A percentile compares a stretch with the other conserved stretches of the same genome.
phyloP scores from a whole-genome alignment of 768 basidiomycete species.

The Multifurca ochricompacta region DNA sequence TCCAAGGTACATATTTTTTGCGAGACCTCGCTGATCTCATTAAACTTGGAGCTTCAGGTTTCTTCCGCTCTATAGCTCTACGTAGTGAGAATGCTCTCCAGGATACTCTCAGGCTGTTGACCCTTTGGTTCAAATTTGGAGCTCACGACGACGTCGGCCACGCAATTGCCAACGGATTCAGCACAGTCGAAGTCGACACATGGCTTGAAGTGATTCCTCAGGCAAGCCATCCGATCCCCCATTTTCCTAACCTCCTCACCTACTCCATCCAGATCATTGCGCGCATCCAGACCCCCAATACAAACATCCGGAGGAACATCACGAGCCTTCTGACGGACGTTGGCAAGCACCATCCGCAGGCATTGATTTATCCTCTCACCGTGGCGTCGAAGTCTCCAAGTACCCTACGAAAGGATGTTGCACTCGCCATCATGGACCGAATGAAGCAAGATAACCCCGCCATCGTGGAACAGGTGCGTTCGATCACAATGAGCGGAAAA shows the following conservation, averaged over 20 bases:
- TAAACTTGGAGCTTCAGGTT: slow-evolving; percentile 42
- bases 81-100: slow-evolving; percentile 88
- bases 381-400: slow-evolving; percentile 97
- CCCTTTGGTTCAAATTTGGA: slow-evolving; percentile 98
- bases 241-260: neutral
- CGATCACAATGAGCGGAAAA: neutral
- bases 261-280: slow-evolving; percentile 76
- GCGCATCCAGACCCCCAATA: slow-evolving; percentile 90
- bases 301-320: slow-evolving; percentile 82
- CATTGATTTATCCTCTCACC: slow-evolving; percentile 89
- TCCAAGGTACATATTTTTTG: slow-evolving; percentile 53
- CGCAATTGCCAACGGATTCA: slow-evolving; percentile 82
- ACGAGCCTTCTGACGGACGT: slow-evolving; percentile 83
- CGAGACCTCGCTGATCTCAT: neutral
- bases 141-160: slow-evolving; percentile 82
- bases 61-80: slow-evolving; percentile 91
- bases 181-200: slow-evolving; percentile 87
- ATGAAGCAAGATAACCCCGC: slow-evolving; percentile 87
- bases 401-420: slow-evolving; percentile 69
- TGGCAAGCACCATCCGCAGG: slow-evolving; percentile 95
- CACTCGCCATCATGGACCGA: slow-evolving; percentile 78
- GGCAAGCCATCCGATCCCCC: slow-evolving; percentile 35
- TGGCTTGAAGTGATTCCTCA: slow-evolving; percentile 99
- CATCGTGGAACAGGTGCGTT: slow-evolving; percentile 76
- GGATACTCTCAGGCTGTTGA: slow-evolving; percentile 86